phyloP scores from a whole-genome alignment of 345 rosid species.

The Euphorbia pulcherrima region DNA sequence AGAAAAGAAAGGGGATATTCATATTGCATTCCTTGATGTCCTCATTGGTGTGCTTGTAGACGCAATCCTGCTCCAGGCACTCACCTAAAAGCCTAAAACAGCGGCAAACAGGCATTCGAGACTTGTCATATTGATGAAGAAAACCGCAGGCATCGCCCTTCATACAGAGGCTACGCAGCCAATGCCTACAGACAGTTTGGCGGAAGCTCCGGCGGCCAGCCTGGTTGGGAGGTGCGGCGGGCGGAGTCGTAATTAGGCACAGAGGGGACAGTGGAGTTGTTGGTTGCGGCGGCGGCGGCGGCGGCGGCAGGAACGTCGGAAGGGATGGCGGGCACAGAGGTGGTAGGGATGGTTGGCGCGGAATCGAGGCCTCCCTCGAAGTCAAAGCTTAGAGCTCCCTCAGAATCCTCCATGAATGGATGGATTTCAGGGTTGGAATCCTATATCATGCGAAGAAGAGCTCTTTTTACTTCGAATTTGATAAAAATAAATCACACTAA shows the following conservation, averaged over 20 bases:
- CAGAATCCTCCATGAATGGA: neutral
- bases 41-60: slow-evolving; percentile 91
- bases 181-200: slow-evolving; percentile 97
- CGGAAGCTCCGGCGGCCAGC: slow-evolving; percentile 82
- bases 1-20: slow-evolving; percentile 32
- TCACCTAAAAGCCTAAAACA: slow-evolving; percentile 85
- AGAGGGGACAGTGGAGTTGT: slow-evolving; percentile 23
- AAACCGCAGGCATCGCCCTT: slow-evolving; percentile 98
- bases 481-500: too few species aligned
- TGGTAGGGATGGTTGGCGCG: slow-evolving; percentile 45
- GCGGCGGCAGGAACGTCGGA: slow-evolving; percentile 29
- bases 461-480: too few species aligned
- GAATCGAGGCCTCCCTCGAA: slow-evolving; percentile 94
- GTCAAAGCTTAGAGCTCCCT: slow-evolving; percentile 91
- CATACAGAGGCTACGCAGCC: slow-evolving; percentile 98
- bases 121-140: slow-evolving; percentile 94
- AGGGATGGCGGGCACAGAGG: slow-evolving; percentile 55
- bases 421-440: too few species aligned
- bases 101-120: slow-evolving; percentile 96
- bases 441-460: too few species aligned
- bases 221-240: slow-evolving; percentile 16
- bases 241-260: slow-evolving; percentile 28
- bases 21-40: slow-evolving; percentile 99
- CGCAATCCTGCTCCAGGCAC: slow-evolving; percentile 98
- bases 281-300: slow-evolving; percentile 6